These are phyloP conservation scores for Kwoniella sp. DNA, from an alignment of 768 basidiomycete genomes.

Conservation along the genomic window DNA sequence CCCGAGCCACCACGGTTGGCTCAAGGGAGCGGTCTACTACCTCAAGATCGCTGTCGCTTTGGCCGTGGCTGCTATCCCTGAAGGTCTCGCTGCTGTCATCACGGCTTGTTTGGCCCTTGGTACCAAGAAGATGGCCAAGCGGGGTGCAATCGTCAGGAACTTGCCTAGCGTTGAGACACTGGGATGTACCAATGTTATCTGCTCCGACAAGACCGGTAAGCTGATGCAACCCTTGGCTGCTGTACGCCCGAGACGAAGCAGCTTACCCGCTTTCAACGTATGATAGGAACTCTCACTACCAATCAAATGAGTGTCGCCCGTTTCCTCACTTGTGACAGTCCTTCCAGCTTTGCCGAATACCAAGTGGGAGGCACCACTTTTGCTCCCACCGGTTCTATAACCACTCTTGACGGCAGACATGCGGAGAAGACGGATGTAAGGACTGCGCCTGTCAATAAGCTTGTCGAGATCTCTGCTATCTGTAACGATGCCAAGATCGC, in stretches of 20 bases:
- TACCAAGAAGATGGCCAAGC: conserved; percentile 98
- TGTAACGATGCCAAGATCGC: conserved; percentile 93
- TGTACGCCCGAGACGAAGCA: too few species aligned
- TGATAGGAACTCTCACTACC: conserved; percentile 72
- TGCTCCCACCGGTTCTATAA: conserved; percentile 77
- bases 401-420: conserved; percentile 67
- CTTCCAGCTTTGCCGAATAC: conserved; percentile 65
- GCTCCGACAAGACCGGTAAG: conserved; percentile 93
- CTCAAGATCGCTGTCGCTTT: conserved; percentile 99
- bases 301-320: conserved; percentile 96
- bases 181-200: conserved; percentile 97
- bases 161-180: conserved; percentile 96
- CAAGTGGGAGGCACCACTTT: conserved; percentile 89
- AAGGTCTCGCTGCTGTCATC: conserved; percentile 97
- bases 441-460: conserved; percentile 54
- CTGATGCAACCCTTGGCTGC: too few species aligned
- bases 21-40: conserved; percentile 96
- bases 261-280: not conserved
- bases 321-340: conserved; percentile 71
- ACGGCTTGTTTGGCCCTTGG: conserved; percentile 95
- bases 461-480: conserved; percentile 88
- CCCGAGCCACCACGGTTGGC: conserved; percentile 82
- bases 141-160: conserved; percentile 96
- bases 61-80: conserved; percentile 98
- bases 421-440: conserved; percentile 61